Conservation (phyloP, 768 basidiomycete genomes). For the Lactarius hengduanensis region DNA sequence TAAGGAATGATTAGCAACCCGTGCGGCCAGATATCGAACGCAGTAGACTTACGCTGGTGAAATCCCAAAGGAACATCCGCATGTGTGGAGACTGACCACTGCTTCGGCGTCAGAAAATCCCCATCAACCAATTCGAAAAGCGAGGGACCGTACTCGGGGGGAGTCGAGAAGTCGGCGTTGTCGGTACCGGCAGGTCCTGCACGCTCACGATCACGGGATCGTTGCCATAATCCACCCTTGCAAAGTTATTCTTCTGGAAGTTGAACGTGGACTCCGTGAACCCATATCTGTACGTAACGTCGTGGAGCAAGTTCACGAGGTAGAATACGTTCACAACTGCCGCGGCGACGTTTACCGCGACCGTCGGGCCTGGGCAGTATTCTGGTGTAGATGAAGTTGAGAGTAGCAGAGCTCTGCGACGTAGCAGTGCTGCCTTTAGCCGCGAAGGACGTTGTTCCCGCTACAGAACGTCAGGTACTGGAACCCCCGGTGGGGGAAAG, state of each 20-base stretch:
- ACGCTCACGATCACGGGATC: constrained; percentile 54
- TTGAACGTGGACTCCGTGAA: constrained; percentile 61
- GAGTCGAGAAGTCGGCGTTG: constrained; percentile 47
- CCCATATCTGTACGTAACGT: constrained; percentile 50
- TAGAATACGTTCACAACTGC: constrained; percentile 60
- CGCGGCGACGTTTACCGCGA: constrained; percentile 49
- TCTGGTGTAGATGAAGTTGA: constrained; percentile 22
- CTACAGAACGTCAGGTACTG: constrained; percentile 14
- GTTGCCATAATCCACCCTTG: constrained; percentile 48
- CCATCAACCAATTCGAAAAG: neutral
- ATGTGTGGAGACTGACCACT: constrained; percentile 42
- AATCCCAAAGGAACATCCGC: constrained; percentile 41
- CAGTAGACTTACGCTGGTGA: constrained; percentile 33
- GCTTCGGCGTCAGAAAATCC: neutral
- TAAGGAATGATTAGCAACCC: constrained; percentile 27
- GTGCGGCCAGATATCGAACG: constrained; percentile 16
- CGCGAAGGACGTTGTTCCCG: constrained; percentile 39
- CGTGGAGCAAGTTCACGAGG: constrained; percentile 59
- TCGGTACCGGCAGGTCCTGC: constrained; percentile 46
- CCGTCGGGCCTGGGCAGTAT: constrained; percentile 41
- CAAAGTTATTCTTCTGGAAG: constrained; percentile 58
- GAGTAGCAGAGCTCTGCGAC: too few relatives aligned
- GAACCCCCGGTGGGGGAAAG: neutral
- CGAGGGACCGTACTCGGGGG: constrained; percentile 42
- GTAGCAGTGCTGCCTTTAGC: too few relatives aligned